phyloP scores from a whole-genome alignment of 2,329 filamentous ascomycete species.

The Colletotrichum paranaense region DNA sequence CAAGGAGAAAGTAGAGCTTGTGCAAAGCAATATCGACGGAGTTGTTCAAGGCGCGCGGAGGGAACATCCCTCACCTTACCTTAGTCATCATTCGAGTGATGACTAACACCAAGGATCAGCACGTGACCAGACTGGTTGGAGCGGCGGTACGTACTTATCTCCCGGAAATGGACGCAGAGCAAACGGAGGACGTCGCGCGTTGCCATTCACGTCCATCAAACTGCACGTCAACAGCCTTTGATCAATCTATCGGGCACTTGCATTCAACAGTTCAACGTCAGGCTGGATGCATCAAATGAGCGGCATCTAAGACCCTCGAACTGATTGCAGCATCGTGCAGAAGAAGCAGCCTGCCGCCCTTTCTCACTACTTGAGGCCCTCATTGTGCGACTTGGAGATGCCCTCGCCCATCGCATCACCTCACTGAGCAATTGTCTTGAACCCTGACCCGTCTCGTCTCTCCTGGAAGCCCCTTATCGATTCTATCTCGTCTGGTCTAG shows the following conservation, averaged over 20 bases:
- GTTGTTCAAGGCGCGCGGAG: too few species aligned
- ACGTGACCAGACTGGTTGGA: accelerated
- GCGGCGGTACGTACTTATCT: not conserved
- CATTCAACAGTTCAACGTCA: not conserved
- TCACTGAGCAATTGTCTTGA: not conserved
- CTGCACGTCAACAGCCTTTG: not conserved
- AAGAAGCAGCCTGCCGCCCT: not conserved
- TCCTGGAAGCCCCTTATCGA: not conserved
- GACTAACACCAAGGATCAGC: not conserved
- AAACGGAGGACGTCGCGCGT: not conserved
- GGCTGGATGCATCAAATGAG: not conserved
- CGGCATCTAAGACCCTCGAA: not conserved
- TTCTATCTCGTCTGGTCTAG: not conserved
- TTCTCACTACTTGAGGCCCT: not conserved
- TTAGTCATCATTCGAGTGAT: not conserved
- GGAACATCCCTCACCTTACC: not conserved
- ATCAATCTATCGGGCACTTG: not conserved
- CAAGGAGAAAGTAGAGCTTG: not conserved
- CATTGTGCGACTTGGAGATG: not conserved
- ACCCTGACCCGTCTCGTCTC: slow-evolving; percentile 7
- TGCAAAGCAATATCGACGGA: not conserved
- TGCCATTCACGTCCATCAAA: not conserved
- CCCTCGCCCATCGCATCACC: too few species aligned
- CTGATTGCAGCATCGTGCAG: slow-evolving; percentile 31
- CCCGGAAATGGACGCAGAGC: not conserved